Evolutionary conservation across 345 rosid species (phyloP).

Genomic region (Salix arbutifolia): DNA sequence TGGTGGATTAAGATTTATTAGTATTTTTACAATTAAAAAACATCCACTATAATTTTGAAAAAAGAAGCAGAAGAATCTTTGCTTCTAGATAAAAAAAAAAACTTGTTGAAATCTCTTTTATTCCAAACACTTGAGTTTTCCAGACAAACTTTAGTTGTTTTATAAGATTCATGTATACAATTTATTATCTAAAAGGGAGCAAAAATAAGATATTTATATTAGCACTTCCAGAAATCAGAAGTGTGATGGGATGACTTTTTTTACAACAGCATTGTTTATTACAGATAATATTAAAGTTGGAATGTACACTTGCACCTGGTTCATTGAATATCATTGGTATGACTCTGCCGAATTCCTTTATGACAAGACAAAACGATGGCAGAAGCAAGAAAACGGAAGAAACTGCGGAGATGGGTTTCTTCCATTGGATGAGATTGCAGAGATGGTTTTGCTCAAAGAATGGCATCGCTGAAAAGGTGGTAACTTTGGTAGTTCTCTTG

Average conservation of each 20-base stretch:
- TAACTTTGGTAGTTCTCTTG: neutral
- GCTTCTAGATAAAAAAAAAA: no score
- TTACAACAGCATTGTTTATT: neutral
- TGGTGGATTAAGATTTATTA: no score
- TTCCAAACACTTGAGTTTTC: no score
- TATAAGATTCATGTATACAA: neutral
- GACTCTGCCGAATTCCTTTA: no score
- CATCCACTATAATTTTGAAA: no score
- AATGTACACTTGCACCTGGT: no score
- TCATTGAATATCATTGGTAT: no score
- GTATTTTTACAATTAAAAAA: no score
- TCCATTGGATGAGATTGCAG: neutral
- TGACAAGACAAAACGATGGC: neutral
- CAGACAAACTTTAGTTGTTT: neutral
- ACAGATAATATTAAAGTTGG: no score
- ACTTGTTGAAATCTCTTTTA: no score
- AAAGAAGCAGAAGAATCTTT: no score
- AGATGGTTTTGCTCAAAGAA: neutral
- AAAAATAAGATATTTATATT: slow-evolving; percentile 1
- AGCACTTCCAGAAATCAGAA: neutral
- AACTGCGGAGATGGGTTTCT: no score
- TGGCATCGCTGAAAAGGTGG: neutral
- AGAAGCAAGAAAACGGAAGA: neutral
- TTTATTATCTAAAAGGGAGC: neutral
- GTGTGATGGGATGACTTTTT: neutral